Conservation (phyloP, 2,329 filamentous ascomycete genomes). For the Epichloe festucae region DNA sequence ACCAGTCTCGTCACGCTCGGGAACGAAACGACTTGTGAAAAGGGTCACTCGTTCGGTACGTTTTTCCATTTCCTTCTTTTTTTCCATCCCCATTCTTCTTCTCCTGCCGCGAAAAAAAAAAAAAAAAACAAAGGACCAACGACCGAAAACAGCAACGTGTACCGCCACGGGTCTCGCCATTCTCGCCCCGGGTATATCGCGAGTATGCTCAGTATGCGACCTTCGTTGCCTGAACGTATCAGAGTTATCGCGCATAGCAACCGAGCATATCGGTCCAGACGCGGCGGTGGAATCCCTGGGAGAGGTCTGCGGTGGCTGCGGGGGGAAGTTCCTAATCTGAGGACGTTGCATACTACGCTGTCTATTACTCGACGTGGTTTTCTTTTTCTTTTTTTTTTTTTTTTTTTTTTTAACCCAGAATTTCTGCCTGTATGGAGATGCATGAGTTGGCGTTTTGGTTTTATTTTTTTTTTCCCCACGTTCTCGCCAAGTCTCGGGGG, state of each 20-base stretch:
- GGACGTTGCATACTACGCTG: neutral
- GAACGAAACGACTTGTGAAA: slow-evolving; percentile 25
- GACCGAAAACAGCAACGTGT: slow-evolving; percentile 31
- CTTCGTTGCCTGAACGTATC: slow-evolving; percentile 34
- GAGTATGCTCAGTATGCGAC: slow-evolving; percentile 42
- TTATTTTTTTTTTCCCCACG: neutral
- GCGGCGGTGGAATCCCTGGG: slow-evolving; percentile 18
- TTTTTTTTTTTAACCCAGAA: neutral
- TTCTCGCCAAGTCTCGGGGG: neutral
- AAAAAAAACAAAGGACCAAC: neutral
- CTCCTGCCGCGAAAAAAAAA: no score
- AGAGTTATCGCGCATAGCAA: slow-evolving; percentile 25
- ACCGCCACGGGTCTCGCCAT: slow-evolving; percentile 41
- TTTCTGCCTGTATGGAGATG: no score
- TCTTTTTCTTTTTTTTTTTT: neutral
- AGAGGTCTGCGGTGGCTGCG: slow-evolving; percentile 27
- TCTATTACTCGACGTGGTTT: neutral
- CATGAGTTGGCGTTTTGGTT: no score
- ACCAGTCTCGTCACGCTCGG: slow-evolving; percentile 19
- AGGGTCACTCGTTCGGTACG: slow-evolving; percentile 29
- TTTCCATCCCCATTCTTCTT: neutral
- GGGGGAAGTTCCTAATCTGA: slow-evolving; percentile 27
- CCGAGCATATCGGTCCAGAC: slow-evolving; percentile 16
- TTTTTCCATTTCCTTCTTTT: neutral
- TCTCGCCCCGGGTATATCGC: slow-evolving; percentile 38